Percentiles rank a stretch among this genome's conserved stretches.
Evolutionary conservation across 805 yeast species (phyloP).

Genomic region (Ogataea ramenticola): DNA sequence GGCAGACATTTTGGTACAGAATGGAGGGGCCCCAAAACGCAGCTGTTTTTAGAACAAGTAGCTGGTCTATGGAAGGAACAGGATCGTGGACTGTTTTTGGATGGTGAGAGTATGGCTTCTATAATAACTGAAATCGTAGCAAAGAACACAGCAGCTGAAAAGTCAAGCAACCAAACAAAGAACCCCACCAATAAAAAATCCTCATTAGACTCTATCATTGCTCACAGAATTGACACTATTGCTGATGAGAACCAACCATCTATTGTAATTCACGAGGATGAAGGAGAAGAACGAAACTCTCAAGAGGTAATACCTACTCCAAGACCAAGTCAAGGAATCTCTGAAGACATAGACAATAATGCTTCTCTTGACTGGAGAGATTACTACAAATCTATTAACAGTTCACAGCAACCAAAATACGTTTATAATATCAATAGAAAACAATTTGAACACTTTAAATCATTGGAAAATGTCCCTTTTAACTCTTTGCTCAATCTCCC

Average conservation of each 20-base stretch:
- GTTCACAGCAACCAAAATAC: conserved; percentile 57
- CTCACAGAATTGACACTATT: neutral
- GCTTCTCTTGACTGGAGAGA: conserved; percentile 60
- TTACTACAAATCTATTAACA: conserved; percentile 59
- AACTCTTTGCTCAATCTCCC: conserved; percentile 12
- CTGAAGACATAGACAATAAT: conserved; percentile 1
- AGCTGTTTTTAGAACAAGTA: conserved; percentile 63
- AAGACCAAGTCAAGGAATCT: conserved; percentile 10
- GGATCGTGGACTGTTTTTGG: conserved; percentile 80
- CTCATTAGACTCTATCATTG: neutral
- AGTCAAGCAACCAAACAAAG: neutral
- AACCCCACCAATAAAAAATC: neutral
- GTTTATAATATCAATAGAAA: conserved; percentile 54
- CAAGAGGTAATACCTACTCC: neutral
- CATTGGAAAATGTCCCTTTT: neutral
- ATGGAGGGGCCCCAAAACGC: conserved; percentile 69
- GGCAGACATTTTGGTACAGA: conserved; percentile 77
- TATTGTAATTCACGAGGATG: neutral
- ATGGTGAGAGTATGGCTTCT: conserved; percentile 58
- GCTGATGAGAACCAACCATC: neutral
- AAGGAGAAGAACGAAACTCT: neutral
- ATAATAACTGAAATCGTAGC: conserved; percentile 49
- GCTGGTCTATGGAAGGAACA: conserved; percentile 85
- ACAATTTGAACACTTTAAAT: conserved; percentile 43
- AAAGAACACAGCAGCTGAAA: conserved; percentile 4